phyloP scores from a whole-genome alignment of 495 filamentous ascomycete genomes.

The Aspergillus leporis region DNA sequence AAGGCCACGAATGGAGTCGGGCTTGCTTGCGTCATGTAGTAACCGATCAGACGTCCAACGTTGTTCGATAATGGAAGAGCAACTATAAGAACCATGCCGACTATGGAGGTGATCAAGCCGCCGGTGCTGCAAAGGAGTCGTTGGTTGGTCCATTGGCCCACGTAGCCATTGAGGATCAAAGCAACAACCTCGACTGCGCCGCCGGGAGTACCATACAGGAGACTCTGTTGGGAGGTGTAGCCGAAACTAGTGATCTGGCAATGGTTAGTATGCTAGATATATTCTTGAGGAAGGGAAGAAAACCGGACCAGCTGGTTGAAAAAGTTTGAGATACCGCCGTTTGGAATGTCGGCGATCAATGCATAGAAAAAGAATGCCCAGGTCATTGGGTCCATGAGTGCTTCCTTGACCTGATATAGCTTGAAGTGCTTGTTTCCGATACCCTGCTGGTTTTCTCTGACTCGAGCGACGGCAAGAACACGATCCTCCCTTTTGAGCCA shows the following conservation, averaged over 20 bases:
- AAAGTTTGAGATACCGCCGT: slow-evolving; percentile 71
- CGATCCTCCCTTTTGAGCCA: slow-evolving; percentile 66
- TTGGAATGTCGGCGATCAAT: slow-evolving; percentile 62
- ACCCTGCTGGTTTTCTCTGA: slow-evolving; percentile 65
- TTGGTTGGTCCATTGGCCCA: slow-evolving; percentile 58
- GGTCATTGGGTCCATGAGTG: slow-evolving; percentile 59
- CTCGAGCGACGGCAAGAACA: slow-evolving; percentile 58
- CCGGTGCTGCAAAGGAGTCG: slow-evolving; percentile 50
- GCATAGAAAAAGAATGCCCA: slow-evolving; percentile 68
- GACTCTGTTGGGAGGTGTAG: slow-evolving; percentile 57
- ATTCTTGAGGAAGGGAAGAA: slow-evolving; percentile 9
- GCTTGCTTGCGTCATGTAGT: slow-evolving; percentile 62
- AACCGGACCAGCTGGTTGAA: slow-evolving; percentile 59
- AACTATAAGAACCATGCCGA: slow-evolving; percentile 67
- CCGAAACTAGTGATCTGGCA: slow-evolving; percentile 43
- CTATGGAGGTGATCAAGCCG: slow-evolving; percentile 36
- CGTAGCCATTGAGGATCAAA: slow-evolving; percentile 58
- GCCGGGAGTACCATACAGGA: slow-evolving; percentile 66
- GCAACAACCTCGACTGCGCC: slow-evolving; percentile 67
- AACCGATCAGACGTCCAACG: slow-evolving; percentile 59
- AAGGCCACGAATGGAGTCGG: slow-evolving; percentile 51
- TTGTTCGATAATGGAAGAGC: slow-evolving; percentile 60
- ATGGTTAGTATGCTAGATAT: not conserved
- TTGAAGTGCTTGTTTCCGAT: slow-evolving; percentile 72
- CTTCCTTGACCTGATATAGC: slow-evolving; percentile 60